phyloP scores from a whole-genome alignment of 2,329 filamentous ascomycete species.

The Sclerotinia subarctica region DNA sequence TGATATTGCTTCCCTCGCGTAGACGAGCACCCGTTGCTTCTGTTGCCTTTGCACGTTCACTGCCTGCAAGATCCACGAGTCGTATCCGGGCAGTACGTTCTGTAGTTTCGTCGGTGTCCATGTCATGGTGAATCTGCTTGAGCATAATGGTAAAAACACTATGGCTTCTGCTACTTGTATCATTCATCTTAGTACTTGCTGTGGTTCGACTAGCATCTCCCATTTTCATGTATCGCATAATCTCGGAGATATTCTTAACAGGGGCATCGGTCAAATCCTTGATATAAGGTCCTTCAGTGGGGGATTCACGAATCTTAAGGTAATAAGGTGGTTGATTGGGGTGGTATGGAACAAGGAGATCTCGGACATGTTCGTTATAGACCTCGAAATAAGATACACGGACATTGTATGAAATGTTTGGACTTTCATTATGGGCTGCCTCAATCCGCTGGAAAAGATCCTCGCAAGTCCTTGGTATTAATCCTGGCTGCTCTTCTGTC shows the following conservation, averaged over 20 bases:
- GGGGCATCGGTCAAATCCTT: conserved; percentile 94
- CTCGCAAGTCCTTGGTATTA: conserved; percentile 93
- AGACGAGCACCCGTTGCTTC: conserved; percentile 90
- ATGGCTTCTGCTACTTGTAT: conserved; percentile 93
- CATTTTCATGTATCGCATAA: conserved; percentile 84
- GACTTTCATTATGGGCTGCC: conserved; percentile 66
- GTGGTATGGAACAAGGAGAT: conserved; percentile 74
- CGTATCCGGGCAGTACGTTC: conserved; percentile 92
- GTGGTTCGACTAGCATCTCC: conserved; percentile 85
- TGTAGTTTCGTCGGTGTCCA: conserved; percentile 96
- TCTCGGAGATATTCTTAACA: conserved; percentile 81
- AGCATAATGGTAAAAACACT: conserved; percentile 97
- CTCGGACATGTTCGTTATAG: conserved; percentile 98
- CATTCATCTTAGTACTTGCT: conserved; percentile 98
- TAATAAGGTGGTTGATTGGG: conserved; percentile 78
- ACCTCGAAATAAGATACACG: conserved; percentile 98
- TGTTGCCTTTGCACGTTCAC: conserved; percentile 90
- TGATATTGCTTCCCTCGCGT: conserved; percentile 96
- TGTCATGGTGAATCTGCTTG: conserved; percentile 96
- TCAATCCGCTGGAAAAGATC: conserved; percentile 94
- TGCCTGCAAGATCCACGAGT: conserved; percentile 90
- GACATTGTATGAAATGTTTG: conserved; percentile 94
- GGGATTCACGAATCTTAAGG: conserved; percentile 94
- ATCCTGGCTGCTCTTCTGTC: conserved; percentile 73
- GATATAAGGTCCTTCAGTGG: conserved; percentile 91